Base-by-base conservation (phyloP, 495 filamentous ascomycete genomes). In the Lasiosphaeria miniovina region DNA sequence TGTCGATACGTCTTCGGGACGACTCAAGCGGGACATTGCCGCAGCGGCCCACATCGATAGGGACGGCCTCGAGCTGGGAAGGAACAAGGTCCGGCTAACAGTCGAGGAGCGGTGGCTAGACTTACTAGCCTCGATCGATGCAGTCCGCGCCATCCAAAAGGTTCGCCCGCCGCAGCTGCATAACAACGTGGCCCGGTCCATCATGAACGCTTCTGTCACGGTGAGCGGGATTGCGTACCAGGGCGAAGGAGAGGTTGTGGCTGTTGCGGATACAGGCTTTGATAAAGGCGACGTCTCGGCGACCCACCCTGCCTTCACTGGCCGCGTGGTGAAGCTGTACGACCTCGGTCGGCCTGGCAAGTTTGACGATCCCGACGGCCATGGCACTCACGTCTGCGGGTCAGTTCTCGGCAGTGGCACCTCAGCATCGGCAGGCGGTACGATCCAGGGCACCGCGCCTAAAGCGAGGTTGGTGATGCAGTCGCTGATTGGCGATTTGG, bases 321-420 rank as follows among this genome's bases (percentile, higher is more conserved):
- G 12, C 4, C 41, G 41, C 12, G 41, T 45, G 12, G 12, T 6
- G 4, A 4, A 10, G 11, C 4, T 45, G 11, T n/a, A 45, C 4
- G 4, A 10, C 4, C 4, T 45, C 12, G 41, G 41, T 3, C 6
- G 41, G 41, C 11, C 38, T 4, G 3, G 11, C 11, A 14, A 10
- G 4, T 14, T 14, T 10, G 38, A 54, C 35, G 40, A 59, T 15
- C 35, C 33, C 8, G 41, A 45, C 11, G 57, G 51, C 0, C 48
- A 59, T 9, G 51, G 57, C 6, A 45, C 57, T 3, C 49, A 52
- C 33, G 52, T 54, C 8, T 38, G 34, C 52, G 52, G 52, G 9
- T 54, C 52, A 0, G 34, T 54, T 14, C 35, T 54, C 4, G 41
- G 41, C 4, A 45, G 15, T 6, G 11, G 41, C 41, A 45, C n/a